A percentile compares a stretch with the other conserved stretches of the same genome.
phyloP scores from a whole-genome alignment of 1,284 basidiomycete species.

The Cronartium quercuum region DNA sequence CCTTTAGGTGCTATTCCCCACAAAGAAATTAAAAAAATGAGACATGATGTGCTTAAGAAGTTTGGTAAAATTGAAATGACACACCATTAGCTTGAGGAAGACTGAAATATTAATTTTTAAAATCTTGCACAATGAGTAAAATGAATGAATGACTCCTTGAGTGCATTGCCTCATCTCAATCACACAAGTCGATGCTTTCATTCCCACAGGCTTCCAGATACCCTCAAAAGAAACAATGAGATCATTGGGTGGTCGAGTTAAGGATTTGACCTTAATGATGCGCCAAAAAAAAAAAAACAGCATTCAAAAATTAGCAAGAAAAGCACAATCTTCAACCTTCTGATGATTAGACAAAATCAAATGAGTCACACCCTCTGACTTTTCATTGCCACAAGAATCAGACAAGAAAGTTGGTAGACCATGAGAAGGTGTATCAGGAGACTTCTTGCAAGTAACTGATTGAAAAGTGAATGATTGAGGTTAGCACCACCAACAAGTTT shows the following conservation, averaged over 20 bases:
- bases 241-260: not conserved
- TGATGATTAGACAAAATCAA: not conserved
- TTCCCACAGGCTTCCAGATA: not conserved
- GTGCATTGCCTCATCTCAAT: not conserved
- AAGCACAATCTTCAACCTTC: not conserved
- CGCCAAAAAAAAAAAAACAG: not conserved
- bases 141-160: not conserved
- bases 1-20: not conserved
- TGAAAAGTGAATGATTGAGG: not conserved
- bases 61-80: not conserved
- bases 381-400: not conserved
- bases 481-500: not conserved
- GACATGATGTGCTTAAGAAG: not conserved
- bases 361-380: not conserved
- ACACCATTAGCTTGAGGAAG: not conserved
- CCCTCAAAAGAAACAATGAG: not conserved
- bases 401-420: not conserved
- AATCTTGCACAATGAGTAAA: not conserved
- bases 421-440: not conserved
- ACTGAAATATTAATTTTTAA: not conserved
- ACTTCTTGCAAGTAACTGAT: not conserved
- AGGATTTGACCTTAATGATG: not conserved
- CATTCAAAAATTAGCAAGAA: not conserved
- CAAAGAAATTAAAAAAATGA: not conserved
- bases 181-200: not conserved